A percentile compares a stretch with the other conserved stretches of the same genome.
Conservation (phyloP, 495 filamentous ascomycete species). For the Neurospora pannonica region DNA sequence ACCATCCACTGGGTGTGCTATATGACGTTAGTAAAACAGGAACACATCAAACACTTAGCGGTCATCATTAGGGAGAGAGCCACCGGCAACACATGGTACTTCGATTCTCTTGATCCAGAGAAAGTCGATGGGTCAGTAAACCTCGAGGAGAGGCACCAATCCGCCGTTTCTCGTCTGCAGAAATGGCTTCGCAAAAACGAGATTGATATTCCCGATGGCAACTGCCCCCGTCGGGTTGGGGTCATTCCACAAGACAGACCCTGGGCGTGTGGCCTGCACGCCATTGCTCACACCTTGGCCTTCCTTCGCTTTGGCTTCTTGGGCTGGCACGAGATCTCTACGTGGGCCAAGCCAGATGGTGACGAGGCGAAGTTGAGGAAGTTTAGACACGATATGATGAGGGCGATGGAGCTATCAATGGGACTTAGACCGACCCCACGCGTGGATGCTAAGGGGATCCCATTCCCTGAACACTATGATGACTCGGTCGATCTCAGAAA, state of each 20-base stretch:
- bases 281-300: not conserved
- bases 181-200: not conserved
- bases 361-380: not conserved
- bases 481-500: not conserved
- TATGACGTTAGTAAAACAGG: too few relatives aligned
- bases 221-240: not conserved
- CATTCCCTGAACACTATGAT: not conserved
- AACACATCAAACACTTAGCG: not conserved
- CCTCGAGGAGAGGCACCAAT: not conserved
- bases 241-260: not conserved
- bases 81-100: slow-evolving; percentile 1
- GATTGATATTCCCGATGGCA: not conserved
- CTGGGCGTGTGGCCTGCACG: not conserved
- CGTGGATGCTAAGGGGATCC: not conserved
- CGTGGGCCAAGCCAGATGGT: not conserved
- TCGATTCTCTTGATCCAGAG: not conserved
- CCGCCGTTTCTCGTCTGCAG: not conserved
- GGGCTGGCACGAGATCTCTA: not conserved
- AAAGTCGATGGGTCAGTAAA: not conserved
- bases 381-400: not conserved
- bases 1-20: not conserved
- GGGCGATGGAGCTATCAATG: not conserved
- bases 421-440: not conserved
- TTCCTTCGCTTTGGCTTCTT: not conserved
- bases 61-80: not conserved